Evolutionary conservation across 2,329 filamentous ascomycete genomes (phyloP).

Genomic region (Arthrobotrys sinensis): DNA sequence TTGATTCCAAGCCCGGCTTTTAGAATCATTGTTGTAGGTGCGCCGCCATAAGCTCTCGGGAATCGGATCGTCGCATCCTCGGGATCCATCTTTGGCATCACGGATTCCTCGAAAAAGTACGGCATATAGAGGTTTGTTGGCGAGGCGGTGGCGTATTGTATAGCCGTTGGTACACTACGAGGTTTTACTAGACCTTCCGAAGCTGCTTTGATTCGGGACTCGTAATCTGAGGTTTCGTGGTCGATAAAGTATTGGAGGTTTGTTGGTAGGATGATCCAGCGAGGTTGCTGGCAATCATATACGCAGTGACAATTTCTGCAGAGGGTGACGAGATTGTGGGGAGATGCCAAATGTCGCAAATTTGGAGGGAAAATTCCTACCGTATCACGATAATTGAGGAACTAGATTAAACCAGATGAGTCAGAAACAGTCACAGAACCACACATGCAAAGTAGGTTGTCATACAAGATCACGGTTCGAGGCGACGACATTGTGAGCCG

Average conservation of each 20-base stretch:
- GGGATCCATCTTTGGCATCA: conserved; percentile 55
- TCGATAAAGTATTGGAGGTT: conserved; percentile 55
- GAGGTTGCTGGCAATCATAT: conserved; percentile 57
- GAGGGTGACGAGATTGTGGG: conserved; percentile 58
- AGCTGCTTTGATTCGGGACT: conserved; percentile 37
- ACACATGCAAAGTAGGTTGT: background rate
- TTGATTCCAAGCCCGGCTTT: conserved; percentile 56
- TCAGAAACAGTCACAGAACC: conserved; percentile 51
- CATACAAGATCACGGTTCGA: conserved; percentile 57
- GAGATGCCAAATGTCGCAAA: conserved; percentile 56
- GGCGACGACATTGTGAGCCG: conserved; percentile 56
- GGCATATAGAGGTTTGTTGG: conserved; percentile 56
- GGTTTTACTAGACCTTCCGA: conserved; percentile 40
- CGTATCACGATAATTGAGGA: conserved; percentile 55
- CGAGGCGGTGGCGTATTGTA: conserved; percentile 42
- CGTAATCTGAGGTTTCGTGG: conserved; percentile 50
- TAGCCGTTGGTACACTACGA: conserved; percentile 44
- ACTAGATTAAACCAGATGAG: conserved; percentile 37
- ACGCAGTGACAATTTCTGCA: conserved; percentile 57
- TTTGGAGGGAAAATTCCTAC: conserved; percentile 59
- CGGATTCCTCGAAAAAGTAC: conserved; percentile 57
- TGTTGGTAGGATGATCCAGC: conserved; percentile 57
- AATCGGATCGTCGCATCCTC: conserved; percentile 41
- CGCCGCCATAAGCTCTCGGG: conserved; percentile 49
- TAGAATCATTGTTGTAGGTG: conserved; percentile 55